These are phyloP conservation scores for Fusarium virguliforme DNA, from an alignment of 2,329 filamentous ascomycete species.

Conservation along the genomic window DNA sequence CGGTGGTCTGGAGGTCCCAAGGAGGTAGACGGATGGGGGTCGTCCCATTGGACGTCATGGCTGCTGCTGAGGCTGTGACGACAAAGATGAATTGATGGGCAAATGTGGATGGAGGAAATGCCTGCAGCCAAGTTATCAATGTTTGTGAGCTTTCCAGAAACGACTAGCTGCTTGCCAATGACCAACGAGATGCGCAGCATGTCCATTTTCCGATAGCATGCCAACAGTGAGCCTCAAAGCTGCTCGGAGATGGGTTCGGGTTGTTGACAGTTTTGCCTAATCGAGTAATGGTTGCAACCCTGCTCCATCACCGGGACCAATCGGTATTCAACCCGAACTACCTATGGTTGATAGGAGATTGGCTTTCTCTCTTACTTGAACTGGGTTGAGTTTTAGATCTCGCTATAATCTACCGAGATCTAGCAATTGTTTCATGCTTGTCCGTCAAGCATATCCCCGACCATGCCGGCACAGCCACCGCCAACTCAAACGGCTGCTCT, in stretches of 20 bases:
- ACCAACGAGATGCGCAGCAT: not conserved
- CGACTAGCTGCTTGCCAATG: not conserved
- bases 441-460: not conserved
- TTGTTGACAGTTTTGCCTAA: not conserved
- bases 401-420: not conserved
- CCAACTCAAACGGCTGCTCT: no score
- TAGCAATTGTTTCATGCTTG: no score
- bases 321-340: not conserved
- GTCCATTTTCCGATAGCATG: not conserved
- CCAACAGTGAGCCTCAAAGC: not conserved
- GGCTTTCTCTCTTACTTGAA: not conserved
- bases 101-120: not conserved
- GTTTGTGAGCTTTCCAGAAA: not conserved
- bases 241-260: not conserved
- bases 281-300: not conserved
- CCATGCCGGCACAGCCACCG: not conserved
- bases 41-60: not conserved
- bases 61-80: not conserved
- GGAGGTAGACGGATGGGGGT: constrained; percentile 5
- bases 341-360: not conserved
- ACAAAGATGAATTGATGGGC: not conserved
- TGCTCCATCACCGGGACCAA: not conserved
- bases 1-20: constrained; percentile 17
- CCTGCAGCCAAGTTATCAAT: not conserved
- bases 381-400: accelerated